These are phyloP conservation scores for Ophiosphaerella korrae DNA, from an alignment of 2,329 filamentous ascomycete genomes.

Conservation along the genomic window DNA sequence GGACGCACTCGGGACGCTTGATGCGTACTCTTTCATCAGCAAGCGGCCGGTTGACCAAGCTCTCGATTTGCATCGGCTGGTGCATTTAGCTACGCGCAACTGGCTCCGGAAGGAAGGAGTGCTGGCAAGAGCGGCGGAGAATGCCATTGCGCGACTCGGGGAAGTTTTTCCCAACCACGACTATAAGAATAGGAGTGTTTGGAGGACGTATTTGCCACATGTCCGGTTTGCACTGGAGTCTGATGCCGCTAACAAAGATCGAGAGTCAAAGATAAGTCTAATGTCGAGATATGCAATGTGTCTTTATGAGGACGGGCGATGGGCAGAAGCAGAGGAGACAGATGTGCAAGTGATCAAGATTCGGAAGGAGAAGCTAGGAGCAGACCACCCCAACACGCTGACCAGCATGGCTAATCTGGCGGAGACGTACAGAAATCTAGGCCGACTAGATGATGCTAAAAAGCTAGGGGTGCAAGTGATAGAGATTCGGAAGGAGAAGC, in stretches of 20 bases:
- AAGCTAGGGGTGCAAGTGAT: too few relatives aligned
- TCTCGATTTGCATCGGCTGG: conserved; percentile 41
- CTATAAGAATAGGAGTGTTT: conserved; percentile 26
- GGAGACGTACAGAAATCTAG: neutral
- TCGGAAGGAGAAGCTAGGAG: too few relatives aligned
- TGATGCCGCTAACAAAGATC: too few relatives aligned
- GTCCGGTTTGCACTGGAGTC: conserved; percentile 1
- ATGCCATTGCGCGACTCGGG: conserved; percentile 18
- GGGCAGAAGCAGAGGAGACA: too few relatives aligned
- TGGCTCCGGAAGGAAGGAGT: conserved; percentile 34
- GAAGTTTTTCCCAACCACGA: conserved; percentile 23
- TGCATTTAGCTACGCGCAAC: conserved; percentile 38
- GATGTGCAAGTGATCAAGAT: too few relatives aligned
- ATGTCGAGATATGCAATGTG: too few relatives aligned
- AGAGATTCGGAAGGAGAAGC: too few relatives aligned
- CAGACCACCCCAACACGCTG: conserved; percentile 2
- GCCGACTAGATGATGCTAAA: neutral
- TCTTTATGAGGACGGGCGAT: too few relatives aligned
- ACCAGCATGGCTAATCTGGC: neutral
- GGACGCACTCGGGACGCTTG: conserved; percentile 43
- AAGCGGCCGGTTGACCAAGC: conserved; percentile 10
- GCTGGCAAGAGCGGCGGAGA: conserved; percentile 14
- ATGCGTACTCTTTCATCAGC: conserved; percentile 40
- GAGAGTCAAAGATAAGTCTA: too few relatives aligned
- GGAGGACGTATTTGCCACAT: conserved; percentile 41